Conservation (phyloP, 495 filamentous ascomycete genomes). For the Tuber aestivum region DNA sequence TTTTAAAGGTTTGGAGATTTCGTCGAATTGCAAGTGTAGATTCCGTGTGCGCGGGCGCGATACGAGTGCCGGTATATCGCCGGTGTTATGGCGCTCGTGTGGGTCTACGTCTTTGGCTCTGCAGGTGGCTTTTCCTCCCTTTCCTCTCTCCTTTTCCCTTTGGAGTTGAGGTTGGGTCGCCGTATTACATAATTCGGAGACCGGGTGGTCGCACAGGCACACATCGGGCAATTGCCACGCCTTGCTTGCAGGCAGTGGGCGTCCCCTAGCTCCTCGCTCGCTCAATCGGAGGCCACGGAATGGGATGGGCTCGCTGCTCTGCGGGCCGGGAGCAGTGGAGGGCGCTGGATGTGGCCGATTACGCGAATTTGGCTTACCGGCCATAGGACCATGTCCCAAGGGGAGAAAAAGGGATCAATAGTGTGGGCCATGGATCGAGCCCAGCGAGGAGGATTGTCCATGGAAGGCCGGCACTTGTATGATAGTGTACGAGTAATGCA, state of each 20-base stretch:
- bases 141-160: no score
- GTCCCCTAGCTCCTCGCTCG: neutral
- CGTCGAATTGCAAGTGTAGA: neutral
- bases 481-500: no score
- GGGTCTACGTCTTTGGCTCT: no score
- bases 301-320: neutral
- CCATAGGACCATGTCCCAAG: neutral
- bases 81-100: neutral
- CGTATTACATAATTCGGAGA: neutral
- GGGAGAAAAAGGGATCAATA: neutral
- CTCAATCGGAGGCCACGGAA: neutral
- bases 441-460: no score
- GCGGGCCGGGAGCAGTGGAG: neutral
- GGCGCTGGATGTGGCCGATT: neutral
- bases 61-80: neutral
- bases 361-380: neutral
- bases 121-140: no score
- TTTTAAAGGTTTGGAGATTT: neutral
- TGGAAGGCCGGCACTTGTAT: no score
- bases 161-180: neutral
- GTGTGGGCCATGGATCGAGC: neutral
- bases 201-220: neutral
- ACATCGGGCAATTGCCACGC: neutral
- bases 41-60: neutral
- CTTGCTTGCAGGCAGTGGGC: neutral